Conservation (phyloP, 345 rosid genomes). For the Eutrema japonicum region DNA sequence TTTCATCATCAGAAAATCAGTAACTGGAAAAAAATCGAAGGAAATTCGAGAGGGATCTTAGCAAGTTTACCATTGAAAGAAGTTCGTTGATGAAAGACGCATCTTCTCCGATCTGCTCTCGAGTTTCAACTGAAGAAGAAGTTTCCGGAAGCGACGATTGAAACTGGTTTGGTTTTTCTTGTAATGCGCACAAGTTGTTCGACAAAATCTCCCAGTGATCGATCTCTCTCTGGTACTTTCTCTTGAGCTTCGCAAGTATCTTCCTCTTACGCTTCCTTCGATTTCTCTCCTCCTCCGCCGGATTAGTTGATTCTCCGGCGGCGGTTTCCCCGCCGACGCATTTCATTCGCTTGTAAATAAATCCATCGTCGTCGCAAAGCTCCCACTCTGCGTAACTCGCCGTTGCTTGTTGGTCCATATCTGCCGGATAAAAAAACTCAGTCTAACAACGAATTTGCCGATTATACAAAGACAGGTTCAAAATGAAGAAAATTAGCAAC, state of each 20-base stretch:
- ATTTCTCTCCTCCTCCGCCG: slow-evolving; percentile 48
- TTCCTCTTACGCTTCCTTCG: slow-evolving; percentile 49
- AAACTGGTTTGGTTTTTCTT: slow-evolving; percentile 44
- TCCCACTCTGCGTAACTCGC: slow-evolving; percentile 53
- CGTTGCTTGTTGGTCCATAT: slow-evolving; percentile 3
- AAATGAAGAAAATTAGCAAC: too few relatives aligned
- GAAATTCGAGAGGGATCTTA: not conserved
- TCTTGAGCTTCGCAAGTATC: slow-evolving; percentile 52
- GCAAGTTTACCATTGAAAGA: slow-evolving; percentile 56
- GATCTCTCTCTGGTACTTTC: slow-evolving; percentile 59
- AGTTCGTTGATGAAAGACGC: slow-evolving; percentile 55
- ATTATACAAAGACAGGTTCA: too few relatives aligned
- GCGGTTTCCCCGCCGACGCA: slow-evolving; percentile 38
- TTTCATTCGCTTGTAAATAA: slow-evolving; percentile 70
- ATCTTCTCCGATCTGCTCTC: slow-evolving; percentile 18
- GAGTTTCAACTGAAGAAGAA: slow-evolving; percentile 8
- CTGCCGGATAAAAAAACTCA: not conserved
- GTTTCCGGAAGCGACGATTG: not conserved
- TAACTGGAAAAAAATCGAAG: not conserved
- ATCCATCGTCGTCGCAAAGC: slow-evolving; percentile 70
- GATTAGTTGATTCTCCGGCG: slow-evolving; percentile 17
- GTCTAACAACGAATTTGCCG: too few relatives aligned
- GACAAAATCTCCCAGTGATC: slow-evolving; percentile 64
- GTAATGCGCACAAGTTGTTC: slow-evolving; percentile 52
- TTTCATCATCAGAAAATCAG: not conserved